Evolutionary conservation across 2,329 filamentous ascomycete genomes (phyloP), one percentile per base, ranked within the genome.

Genomic region (Pyrenophora teres): DNA sequence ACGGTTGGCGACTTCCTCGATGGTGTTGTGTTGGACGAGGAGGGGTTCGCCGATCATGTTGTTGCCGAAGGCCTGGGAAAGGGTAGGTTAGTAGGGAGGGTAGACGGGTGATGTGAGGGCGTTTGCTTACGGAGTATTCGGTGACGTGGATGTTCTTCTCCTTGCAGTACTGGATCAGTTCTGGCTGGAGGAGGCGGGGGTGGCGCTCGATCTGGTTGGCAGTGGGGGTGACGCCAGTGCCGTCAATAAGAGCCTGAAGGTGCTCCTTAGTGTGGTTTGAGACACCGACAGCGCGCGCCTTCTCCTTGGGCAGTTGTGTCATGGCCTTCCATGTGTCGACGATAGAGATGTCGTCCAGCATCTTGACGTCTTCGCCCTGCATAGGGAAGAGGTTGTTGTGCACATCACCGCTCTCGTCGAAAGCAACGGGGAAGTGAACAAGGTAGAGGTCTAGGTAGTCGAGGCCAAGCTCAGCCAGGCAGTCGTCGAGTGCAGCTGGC

Each of bases 361-460:
- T 62, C 54, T 64, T 62, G 32, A 63, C 58, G n/a, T 63, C 60
- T 32, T 56, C 52, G 4, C 59, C 54, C 35, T 60, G 50, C 2
- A 68, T 43, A 18, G 64, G 64, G 50, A 67, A 67, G 35, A 67
- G 58, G 46, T 60, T 62, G 49, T 60, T 58, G 56, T 67, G 56
- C 15, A 57, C 52, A 32, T 77, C 72, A 18, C 75, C 71, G n/a
- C 79, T 76, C 19, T 77, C 73, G 40, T 78, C 77, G 67, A 82
- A 84, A 0, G 83, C 75, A 8, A 78, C 76, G 0, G 83, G 83
- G 80, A 81, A 90, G 73, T 89, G 86, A 63, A 94, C 84, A 65
- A 93, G 81, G 83, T 87, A 96, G 60, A 95, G 83, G 74, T 95
- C 91, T 75, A 96, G 92, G 82, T 95, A 94, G 70, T 92, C 90